Evolutionary conservation across 2,329 filamentous ascomycete species (phyloP), one percentile per base, ranked within the genome.

Genomic region (Ceratocystis papillata): DNA sequence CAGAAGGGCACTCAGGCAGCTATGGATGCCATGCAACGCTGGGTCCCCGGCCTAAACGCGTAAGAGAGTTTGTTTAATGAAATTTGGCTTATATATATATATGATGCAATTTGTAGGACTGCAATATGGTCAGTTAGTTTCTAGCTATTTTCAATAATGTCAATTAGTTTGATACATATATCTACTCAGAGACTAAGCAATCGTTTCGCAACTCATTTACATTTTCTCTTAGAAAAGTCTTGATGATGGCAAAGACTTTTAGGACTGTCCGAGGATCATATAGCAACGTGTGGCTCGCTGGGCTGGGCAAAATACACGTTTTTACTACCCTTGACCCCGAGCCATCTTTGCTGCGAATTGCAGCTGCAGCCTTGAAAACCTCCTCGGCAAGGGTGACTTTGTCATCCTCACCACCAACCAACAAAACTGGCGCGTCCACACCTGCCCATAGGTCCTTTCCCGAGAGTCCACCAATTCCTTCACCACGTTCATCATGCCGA

Each of bases 251-350:
- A 1, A 90, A 87, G 8, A 96, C 78, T 5, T 86, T 87, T 63
- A 90, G 87, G 55, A 87, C 88, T 1, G 85, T 89, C 0, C 83
- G 80, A 1, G 90, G 87, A 66, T 87, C 86, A 73, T 96, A 97
- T 5, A 96, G 82, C 30, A 97, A 79, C 12, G 89, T 88, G 75
- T 97, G 93, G 2, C 87, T 88, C 8, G 90, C 89, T 0, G 91
- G 91, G 0, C 83, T 78, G 0, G 89, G 89, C 62, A 96, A 80
- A 63, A 92, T 79, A 25, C 82, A 82, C 0, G 83, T 86, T 72
- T 89, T 86, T 28, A 96, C 79, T 7, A 85, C 76, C 70, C 79
- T 81, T 3, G 72, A 72, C 50, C 63, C n/a, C 2, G 15, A 60
- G 12, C n/a, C n/a, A 15, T 45, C 55, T 30, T 48, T 46, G 33